Evolutionary conservation across 192 early-diverging fungal genomes (phyloP).

Genomic region (Phlyctochytrium bullatum): DNA sequence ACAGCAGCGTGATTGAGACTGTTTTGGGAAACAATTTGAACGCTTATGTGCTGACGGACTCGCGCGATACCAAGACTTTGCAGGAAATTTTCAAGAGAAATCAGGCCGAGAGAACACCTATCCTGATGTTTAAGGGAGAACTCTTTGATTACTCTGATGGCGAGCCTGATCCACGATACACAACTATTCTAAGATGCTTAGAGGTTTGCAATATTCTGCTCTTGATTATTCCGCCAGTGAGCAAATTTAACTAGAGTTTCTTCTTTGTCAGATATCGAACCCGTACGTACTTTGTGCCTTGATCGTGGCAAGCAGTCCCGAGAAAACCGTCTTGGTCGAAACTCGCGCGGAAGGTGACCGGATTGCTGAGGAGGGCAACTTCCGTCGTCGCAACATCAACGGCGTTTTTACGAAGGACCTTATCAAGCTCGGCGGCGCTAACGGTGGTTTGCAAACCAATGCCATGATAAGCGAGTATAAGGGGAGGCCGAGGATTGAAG

Average conservation of each 20-base stretch:
- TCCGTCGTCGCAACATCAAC: not conserved
- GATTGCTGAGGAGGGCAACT: conserved; percentile 18
- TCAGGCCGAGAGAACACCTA: not conserved
- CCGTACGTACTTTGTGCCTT: no score
- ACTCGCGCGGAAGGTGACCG: conserved; percentile 34
- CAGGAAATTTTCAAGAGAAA: not conserved
- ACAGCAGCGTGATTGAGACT: not conserved
- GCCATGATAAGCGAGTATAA: conserved; percentile 7
- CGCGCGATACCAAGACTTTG: not conserved
- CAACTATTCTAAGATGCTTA: not conserved
- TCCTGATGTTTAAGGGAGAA: not conserved
- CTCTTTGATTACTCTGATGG: not conserved
- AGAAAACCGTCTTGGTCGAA: conserved; percentile 38
- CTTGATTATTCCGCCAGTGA: conserved; percentile 24
- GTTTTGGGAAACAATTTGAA: not conserved
- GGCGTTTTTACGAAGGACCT: conserved; percentile 39
- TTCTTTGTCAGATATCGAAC: no score
- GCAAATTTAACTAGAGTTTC: conserved; percentile 25
- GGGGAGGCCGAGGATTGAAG: conserved; percentile 19
- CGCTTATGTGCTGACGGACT: not conserved
- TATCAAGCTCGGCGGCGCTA: conserved; percentile 34
- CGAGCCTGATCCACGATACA: not conserved
- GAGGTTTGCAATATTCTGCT: not conserved
- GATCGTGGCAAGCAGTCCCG: no score
- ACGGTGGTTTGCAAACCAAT: conserved; percentile 37